These are phyloP conservation scores for Candida albicans DNA, from an alignment of 1,139 yeast species.

Conservation along the genomic window DNA sequence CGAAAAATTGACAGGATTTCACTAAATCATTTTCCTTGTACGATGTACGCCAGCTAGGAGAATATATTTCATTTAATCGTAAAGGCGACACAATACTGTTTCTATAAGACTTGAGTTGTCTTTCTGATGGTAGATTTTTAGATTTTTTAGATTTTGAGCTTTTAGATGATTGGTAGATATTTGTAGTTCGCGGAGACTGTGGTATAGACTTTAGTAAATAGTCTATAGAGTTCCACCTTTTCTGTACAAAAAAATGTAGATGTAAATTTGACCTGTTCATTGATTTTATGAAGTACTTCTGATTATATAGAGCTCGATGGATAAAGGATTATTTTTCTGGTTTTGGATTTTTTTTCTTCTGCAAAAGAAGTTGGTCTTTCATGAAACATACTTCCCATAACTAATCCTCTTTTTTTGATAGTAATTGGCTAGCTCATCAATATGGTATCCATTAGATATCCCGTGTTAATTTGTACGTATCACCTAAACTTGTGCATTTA, in stretches of 20 bases:
- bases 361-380: not conserved
- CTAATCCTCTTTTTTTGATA: not conserved
- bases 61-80: slow-evolving; percentile 3
- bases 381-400: not conserved
- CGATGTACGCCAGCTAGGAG: slow-evolving; percentile 6
- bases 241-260: not conserved
- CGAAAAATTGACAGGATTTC: slow-evolving; percentile 40
- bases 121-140: slow-evolving; percentile 11
- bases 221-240: not conserved
- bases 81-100: not conserved
- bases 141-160: not conserved
- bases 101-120: slow-evolving; percentile 6
- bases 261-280: not conserved
- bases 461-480: slow-evolving; percentile 6
- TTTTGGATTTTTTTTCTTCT: not conserved
- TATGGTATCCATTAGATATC: slow-evolving; percentile 9
- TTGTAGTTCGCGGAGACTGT: not conserved
- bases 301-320: not conserved
- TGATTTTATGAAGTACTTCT: not conserved
- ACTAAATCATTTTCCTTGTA: slow-evolving; percentile 13
- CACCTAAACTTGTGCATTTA: too few species aligned
- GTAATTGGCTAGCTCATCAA: not conserved
- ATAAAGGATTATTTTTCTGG: too few species aligned
- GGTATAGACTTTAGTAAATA: slow-evolving; percentile 3
- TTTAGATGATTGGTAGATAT: not conserved